Evolutionary conservation across 2,329 filamentous ascomycete species (phyloP), one percentile per base, ranked within the genome.

Genomic region (Epichloe amarillans): DNA sequence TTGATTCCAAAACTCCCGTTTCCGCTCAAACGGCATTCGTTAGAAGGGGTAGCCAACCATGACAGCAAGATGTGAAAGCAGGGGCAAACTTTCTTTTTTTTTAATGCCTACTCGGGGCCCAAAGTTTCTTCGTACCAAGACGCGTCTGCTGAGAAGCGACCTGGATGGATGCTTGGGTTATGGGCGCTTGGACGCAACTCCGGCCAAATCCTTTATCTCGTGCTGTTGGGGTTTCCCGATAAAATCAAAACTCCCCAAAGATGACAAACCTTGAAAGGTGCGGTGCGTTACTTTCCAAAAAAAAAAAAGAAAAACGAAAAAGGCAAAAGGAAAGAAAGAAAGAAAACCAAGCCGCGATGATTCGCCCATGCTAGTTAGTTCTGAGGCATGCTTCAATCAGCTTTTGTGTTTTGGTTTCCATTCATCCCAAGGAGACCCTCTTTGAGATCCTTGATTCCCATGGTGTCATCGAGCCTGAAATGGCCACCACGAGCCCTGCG

Each of bases 381-480:
- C 14, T 37, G 6, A 19, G n/a, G 12, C 14, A 12, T 36, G 6
- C 43, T 60, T 56, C 55, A 68, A 44, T 68, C 66, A 39, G 66
- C 62, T 56, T 68, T 68, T 50, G 60, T 59, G 45, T 66, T 67
- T 53, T 59, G 58, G 47, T 66, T 66, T 19, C 62, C 59, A 36
- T 61, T 64, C 53, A 62, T 60, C 7, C 79, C 79, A 46, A 88
- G 64, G 19, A 87, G 63, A 1, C 83, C 82, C 56, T 86, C 81
- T 70, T 86, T 86, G 54, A 74, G 65, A 46, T 77, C 74, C 53
- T 68, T 71, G 53, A 70, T 68, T 45, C 69, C 67, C 55, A 73
- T 62, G 26, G 71, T 72, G 54, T 82, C 79, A 44, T 84, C 79
- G 2, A 85, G 66, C 49, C 76, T 74, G 65, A 86, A 85, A 62